Evolutionary conservation across 83 land plant genomes (phyloP).

Genomic region (Larix sibirica): DNA sequence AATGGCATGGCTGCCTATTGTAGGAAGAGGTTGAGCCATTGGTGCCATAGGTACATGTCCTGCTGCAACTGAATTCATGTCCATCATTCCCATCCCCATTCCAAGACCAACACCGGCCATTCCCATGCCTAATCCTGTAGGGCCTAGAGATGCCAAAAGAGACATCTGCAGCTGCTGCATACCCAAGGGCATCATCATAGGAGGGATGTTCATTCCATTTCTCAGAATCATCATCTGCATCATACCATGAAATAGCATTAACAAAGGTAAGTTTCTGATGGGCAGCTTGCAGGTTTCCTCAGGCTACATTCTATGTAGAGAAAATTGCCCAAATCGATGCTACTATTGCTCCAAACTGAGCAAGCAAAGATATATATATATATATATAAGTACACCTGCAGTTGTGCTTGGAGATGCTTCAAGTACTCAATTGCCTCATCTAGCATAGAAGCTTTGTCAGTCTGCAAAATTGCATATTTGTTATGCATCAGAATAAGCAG

Average conservation of each 20-base stretch:
- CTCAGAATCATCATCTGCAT: constrained; percentile 16
- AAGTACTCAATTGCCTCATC: constrained; percentile 86
- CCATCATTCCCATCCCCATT: constrained; percentile 18
- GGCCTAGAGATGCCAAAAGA: constrained; percentile 13
- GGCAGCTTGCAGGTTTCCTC: not conserved
- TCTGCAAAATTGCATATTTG: constrained; percentile 25
- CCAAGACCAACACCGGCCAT: constrained; percentile 18
- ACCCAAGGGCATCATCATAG: constrained; percentile 19
- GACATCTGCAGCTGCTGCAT: constrained; percentile 16
- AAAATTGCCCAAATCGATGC: constrained; percentile 1
- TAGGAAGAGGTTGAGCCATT: not conserved
- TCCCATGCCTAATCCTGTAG: constrained; percentile 13
- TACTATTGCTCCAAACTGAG: not conserved
- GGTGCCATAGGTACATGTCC: not conserved
- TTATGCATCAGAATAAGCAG: not conserved
- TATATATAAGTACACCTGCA: constrained; percentile 46
- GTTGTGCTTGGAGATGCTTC: constrained; percentile 78
- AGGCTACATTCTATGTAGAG: not conserved
- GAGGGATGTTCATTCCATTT: constrained; percentile 15
- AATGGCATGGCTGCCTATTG: not conserved
- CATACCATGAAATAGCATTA: constrained; percentile 7
- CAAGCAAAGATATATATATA: not conserved
- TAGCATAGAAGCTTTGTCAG: constrained; percentile 84
- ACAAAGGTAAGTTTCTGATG: not conserved
- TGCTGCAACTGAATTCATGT: constrained; percentile 15